These are phyloP conservation scores for Podila verticillata DNA, from an alignment of 192 early-diverging fungal species.

Conservation along the genomic window DNA sequence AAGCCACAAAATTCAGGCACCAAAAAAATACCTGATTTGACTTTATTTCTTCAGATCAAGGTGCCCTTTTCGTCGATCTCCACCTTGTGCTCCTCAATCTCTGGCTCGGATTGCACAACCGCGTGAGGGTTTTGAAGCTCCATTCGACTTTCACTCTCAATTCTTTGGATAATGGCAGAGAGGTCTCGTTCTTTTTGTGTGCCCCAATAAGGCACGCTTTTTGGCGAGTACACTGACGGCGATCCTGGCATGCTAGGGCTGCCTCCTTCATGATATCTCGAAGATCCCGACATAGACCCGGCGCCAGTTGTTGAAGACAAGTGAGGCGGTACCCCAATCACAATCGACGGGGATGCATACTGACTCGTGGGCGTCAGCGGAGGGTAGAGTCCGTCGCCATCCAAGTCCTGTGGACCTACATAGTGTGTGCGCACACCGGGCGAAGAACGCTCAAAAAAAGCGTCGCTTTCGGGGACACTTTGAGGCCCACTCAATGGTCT, in stretches of 20 bases:
- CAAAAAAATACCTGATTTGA: not conserved
- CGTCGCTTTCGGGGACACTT: constrained; percentile 34
- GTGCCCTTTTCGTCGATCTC: no score
- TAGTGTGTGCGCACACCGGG: constrained; percentile 25
- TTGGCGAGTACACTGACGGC: not conserved
- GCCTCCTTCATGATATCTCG: not conserved
- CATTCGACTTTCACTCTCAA: constrained; percentile 9
- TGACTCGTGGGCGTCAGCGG: constrained; percentile 22
- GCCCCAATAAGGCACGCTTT: constrained; percentile 10
- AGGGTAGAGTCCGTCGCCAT: constrained; percentile 14
- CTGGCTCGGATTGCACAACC: not conserved
- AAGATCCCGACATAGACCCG: constrained; percentile 6
- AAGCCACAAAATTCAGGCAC: not conserved
- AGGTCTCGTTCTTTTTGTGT: constrained; percentile 26
- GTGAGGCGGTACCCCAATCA: constrained; percentile 17
- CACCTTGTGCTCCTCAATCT: no score
- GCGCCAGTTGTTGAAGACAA: not conserved
- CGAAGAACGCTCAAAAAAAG: constrained; percentile 16
- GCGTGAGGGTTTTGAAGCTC: constrained; percentile 34
- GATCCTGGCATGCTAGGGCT: not conserved
- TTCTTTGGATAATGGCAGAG: constrained; percentile 20
- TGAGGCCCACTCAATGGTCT: constrained; percentile 2
- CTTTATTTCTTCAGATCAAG: no score
- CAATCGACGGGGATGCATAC: constrained; percentile 10
- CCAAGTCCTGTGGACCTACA: not conserved